Evolutionary conservation across 257 asterid genomes (phyloP), one percentile per base, ranked within the genome.

Genomic region (Agastache rugosa): DNA sequence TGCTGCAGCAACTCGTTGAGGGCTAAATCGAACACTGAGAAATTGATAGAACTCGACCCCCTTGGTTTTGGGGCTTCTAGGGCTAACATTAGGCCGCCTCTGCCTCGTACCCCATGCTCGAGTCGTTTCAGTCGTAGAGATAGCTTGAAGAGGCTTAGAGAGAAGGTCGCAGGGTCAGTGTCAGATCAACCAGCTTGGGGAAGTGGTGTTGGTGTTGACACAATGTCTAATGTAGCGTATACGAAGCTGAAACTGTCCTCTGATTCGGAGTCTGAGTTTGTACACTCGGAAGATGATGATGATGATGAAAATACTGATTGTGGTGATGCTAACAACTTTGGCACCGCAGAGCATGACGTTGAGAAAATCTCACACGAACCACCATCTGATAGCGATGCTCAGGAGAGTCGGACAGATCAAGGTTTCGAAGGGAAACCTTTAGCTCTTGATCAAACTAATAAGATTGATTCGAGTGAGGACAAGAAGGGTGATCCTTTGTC

Each of bases 181-280:
- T 12, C 79, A 0, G 81, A 82, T 14, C 75, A 58, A 62, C 53
- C 78, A 61, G 48, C 71, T 41, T 77, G 51, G 74, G 65, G 68
- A 48, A 68, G 65, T 64, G 19, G 20, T 19, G 74, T 48, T 42
- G 71, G 47, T 75, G 75, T 54, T 67, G 87, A 83, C 27, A 60
- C 81, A 0, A 59, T 89, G 80, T 73, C 90, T 63, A 88, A 81
- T 68, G 96, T 87, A 11, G 97, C 96, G 3, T 92, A 90, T 67
- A 80, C 90, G 0, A 88, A 86, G 84, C 80, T 87, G 71, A 94
- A 88, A 82, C 60, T 92, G 67, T 79, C 85, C 56, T 94, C 99
- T 3, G 97, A 94, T 86, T 77, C 97, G 0, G 99, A 94, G 72
- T 88, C 97, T 1, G 97, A 92, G 75, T 48, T 89, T 74, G 87